Evolutionary conservation across 176 grass and related monocot species (phyloP).

Genomic region (Urochloa ruziziensis): DNA sequence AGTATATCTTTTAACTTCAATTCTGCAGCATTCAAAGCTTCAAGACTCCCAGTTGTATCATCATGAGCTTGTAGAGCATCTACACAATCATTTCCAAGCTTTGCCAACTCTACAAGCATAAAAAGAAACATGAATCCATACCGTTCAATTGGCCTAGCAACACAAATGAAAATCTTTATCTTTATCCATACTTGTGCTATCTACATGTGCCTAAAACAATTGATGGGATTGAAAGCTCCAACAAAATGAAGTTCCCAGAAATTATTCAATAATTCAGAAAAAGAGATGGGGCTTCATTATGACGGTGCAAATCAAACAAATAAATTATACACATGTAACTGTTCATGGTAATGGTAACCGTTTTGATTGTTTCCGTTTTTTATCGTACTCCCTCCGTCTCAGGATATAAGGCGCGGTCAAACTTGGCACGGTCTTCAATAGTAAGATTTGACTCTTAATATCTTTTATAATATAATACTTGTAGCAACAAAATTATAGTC

Average conservation of each 20-base stretch:
- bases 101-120: constrained; percentile 66
- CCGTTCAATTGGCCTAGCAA: background rate
- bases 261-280: background rate
- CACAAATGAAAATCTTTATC: background rate
- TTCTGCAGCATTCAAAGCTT: constrained; percentile 67
- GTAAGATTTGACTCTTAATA: no score
- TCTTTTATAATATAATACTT: no score
- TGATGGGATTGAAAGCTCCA: background rate
- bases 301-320: background rate
- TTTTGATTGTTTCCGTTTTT: no score
- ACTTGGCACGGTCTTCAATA: no score
- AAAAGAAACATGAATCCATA: background rate
- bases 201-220: background rate
- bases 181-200: background rate
- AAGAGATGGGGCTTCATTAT: background rate
- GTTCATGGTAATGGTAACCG: no score
- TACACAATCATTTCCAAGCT: constrained; percentile 75
- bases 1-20: constrained; percentile 86
- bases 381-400: no score
- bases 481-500: no score
- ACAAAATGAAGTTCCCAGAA: background rate
- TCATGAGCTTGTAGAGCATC: constrained; percentile 81
- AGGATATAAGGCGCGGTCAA: no score
- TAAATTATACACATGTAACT: background rate
- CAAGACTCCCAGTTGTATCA: constrained; percentile 55